Evolutionary conservation across 108 stramenopile genomes (phyloP), one percentile per base, ranked within the genome.

Genomic region (Skeletonema tropicum): DNA sequence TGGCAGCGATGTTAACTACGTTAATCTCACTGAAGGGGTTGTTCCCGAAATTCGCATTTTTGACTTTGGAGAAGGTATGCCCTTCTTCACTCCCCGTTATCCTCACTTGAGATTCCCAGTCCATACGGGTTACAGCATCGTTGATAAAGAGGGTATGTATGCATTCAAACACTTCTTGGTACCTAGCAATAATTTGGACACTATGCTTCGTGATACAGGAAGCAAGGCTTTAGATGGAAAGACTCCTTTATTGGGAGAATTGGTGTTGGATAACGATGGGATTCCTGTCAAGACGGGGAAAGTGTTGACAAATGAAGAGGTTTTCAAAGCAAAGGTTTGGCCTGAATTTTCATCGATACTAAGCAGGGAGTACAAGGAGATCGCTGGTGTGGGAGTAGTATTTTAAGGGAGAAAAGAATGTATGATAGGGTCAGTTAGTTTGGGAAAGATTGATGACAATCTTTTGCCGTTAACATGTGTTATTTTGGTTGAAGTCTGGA

Each of bases 51-150:
- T 90, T 66, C 84, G 88, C 3, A 83, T 88, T 73, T 95, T 92
- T 71, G 89, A 94, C 81, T 88, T 87, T 75, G 84, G 68, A 19
- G 86, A 85, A 41, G 95, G 92, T 46, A 83, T 88, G 75, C 91
- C 91, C 52, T 96, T 94, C 82, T 82, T 92, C 68, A 85, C 88
- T 55, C 91, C 92, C 41, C 87, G 89, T n/a, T 96, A 90, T 68
- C 95, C 95, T 52, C 86, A 92, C 69, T 84, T 96, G 60, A 76
- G 92, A 29, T 85, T 91, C 60, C 90, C 91, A 3, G 74, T 96
- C 46, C 92, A 96, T 76, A 94, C 95, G 57, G 95, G 95, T 66
- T 96, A 89, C 77, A 90, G 91, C 71, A 85, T 90, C 73, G 82
- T 76, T n/a, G 90, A 92, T 66, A 91, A 91, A 68, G 82, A 80